Percentiles rank a stretch among this genome's conserved stretches.
Conservation (phyloP, 495 filamentous ascomycete genomes). For the Cenococcum geophilum region DNA sequence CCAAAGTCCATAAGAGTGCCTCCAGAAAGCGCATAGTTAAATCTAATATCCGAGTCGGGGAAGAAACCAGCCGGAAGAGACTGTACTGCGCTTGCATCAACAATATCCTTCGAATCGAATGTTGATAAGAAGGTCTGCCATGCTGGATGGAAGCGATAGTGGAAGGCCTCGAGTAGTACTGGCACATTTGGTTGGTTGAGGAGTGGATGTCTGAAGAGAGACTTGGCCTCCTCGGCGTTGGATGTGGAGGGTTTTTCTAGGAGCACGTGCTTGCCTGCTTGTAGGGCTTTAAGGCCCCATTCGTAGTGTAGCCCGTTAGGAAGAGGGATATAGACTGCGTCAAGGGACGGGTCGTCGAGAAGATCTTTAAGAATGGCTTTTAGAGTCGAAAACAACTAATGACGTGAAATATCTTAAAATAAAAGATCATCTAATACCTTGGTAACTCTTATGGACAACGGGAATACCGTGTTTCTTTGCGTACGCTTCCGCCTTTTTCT, state of each 20-base stretch:
- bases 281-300: constrained; percentile 48
- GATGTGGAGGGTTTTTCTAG: constrained; percentile 52
- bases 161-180: constrained; percentile 55
- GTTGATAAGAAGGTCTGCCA: constrained; percentile 37
- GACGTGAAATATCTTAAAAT: not conserved
- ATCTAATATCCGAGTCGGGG: constrained; percentile 49
- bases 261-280: constrained; percentile 55
- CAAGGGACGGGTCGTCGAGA: constrained; percentile 48
- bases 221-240: constrained; percentile 38
- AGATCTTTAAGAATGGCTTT: constrained; percentile 31
- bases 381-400: not conserved
- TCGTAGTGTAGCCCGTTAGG: constrained; percentile 51
- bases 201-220: constrained; percentile 16
- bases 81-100: constrained; percentile 22
- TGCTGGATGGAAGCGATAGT: constrained; percentile 43
- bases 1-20: constrained; percentile 54
- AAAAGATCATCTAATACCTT: constrained; percentile 17
- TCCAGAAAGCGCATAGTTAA: constrained; percentile 49
- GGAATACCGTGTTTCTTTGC: constrained; percentile 55
- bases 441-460: constrained; percentile 45
- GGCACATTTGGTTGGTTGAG: constrained; percentile 28
- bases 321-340: constrained; percentile 48
- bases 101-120: constrained; percentile 35
- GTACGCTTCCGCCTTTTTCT: constrained; percentile 46
- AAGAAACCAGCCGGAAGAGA: constrained; percentile 17